These are phyloP conservation scores for Phialemoniopsis sp. DNA, from an alignment of 2,329 filamentous ascomycete genomes.

Conservation along the genomic window DNA sequence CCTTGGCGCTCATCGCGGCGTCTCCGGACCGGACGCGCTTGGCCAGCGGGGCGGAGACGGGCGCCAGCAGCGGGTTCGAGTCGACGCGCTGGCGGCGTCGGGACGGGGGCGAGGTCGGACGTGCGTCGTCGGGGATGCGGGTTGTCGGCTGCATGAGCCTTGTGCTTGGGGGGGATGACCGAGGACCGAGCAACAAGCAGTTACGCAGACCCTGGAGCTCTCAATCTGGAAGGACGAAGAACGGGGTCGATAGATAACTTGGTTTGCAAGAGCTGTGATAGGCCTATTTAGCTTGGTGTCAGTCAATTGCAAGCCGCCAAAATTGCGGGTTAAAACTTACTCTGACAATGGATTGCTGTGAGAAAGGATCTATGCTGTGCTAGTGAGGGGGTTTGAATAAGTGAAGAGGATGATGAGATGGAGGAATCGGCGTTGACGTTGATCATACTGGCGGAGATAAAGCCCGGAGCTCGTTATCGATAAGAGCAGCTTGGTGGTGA, in stretches of 20 bases:
- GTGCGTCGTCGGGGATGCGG: slow-evolving; percentile 6
- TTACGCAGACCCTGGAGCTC: slow-evolving; percentile 7
- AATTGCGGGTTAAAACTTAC: no score
- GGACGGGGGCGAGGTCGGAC: slow-evolving; percentile 8
- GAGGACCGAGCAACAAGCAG: slow-evolving; percentile 6
- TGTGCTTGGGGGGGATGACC: neutral
- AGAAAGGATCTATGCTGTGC: no score
- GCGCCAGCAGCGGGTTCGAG: slow-evolving; percentile 13
- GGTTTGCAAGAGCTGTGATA: no score
- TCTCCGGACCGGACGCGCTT: slow-evolving; percentile 21
- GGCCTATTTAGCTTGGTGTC: no score
- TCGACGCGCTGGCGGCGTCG: slow-evolving; percentile 20
- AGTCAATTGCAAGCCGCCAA: no score
- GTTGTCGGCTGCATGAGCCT: slow-evolving; percentile 17
- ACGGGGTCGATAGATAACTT: no score
- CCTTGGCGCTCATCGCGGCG: slow-evolving; percentile 21
- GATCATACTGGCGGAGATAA: no score
- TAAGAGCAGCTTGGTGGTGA: neutral
- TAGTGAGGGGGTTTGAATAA: no score
- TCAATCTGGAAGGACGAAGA: no score
- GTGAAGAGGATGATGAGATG: neutral
- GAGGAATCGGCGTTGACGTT: neutral
- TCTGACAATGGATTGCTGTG: no score
- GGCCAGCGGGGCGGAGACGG: slow-evolving; percentile 12
- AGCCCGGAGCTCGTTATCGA: neutral